Base-by-base conservation (phyloP, 1,139 yeast species). In the Kodamaea fungicola region DNA sequence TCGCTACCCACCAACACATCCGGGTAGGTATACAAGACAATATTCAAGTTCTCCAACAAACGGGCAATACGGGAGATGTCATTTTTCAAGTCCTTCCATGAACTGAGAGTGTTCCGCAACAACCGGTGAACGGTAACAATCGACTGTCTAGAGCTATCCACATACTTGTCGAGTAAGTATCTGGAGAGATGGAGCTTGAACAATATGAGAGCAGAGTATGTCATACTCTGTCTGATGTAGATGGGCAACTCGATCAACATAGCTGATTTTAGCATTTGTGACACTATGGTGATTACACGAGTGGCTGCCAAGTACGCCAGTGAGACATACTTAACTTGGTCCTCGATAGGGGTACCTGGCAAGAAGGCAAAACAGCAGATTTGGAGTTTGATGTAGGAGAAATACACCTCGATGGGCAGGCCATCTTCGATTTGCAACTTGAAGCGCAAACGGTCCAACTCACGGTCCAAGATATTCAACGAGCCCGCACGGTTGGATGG, bases 51-150 rank as follows among this genome's bases (percentile, higher is more conserved):
- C 51, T 90, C 97, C 49, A 90, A 68, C n/a, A 89, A 94, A 49
- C 86, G 86, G 2, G 97, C 97, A 0, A 95, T 87, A 57, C 97
- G 74, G 2, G 95, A 83, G 28, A 89, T 85, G 59, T 89, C 97
- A 60, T 88, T 89, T 47, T 87, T 89, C 34, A 89, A 86, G 48
- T 83, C 87, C 44, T 83, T 81, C 97, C 97, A 90, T 7, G 96
- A 90, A 2, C 92, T 80, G 31, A 89, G 67, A 57, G 92, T 89
- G 55, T 90, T 89, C 58, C 97, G 73, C 57, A 81, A 85, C 35
- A 89, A 64, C 51, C 96, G 71, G 60, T 90, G 97, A 1, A 88
- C 95, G 0, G 97, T 89, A 16, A 90, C 97, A 52, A 90, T 86
- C 8, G 94, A 85, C 60, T 89, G 97, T 48, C 97, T 76, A 2